phyloP scores from a whole-genome alignment of 345 rosid species.

The Trapa bicornis region DNA sequence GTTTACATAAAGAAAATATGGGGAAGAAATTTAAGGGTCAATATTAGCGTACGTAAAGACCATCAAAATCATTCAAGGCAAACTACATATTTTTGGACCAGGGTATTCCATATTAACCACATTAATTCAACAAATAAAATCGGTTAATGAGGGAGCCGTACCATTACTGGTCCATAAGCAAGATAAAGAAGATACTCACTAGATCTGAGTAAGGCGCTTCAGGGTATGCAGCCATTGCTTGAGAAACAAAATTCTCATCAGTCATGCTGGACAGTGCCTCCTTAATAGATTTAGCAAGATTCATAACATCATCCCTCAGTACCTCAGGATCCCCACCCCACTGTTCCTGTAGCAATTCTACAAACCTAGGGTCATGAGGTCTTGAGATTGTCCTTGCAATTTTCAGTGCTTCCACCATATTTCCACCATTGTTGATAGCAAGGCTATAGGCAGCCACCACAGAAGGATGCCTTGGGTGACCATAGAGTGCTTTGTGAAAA shows the following conservation, averaged over 20 bases:
- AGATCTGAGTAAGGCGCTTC: conserved; percentile 71
- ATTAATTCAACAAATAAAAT: not conserved
- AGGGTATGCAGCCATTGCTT: conserved; percentile 31
- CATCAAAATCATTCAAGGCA: not conserved
- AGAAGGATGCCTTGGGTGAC: conserved; percentile 60
- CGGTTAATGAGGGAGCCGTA: not conserved
- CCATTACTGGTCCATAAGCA: not conserved
- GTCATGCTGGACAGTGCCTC: conserved; percentile 45
- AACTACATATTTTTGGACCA: not conserved
- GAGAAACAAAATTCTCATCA: conserved; percentile 48
- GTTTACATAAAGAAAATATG: not conserved
- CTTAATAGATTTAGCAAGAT: conserved; percentile 49
- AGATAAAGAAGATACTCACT: conserved; percentile 27
- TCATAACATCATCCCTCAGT: conserved; percentile 39
- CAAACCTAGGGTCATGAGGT: conserved; percentile 32
- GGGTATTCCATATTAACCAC: not conserved
- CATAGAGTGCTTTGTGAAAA: conserved; percentile 63
- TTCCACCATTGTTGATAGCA: conserved; percentile 70
- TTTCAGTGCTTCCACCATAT: conserved; percentile 46
- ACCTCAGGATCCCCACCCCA: conserved; percentile 10
- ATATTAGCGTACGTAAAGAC: not conserved
- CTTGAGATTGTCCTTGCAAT: conserved; percentile 47
- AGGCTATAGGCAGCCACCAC: conserved; percentile 74
- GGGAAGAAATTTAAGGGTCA: not conserved
- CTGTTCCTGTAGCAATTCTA: conserved; percentile 35